Evolutionary conservation across 176 grass and related monocot species (phyloP).

Genomic region (Triticum timopheevii): DNA sequence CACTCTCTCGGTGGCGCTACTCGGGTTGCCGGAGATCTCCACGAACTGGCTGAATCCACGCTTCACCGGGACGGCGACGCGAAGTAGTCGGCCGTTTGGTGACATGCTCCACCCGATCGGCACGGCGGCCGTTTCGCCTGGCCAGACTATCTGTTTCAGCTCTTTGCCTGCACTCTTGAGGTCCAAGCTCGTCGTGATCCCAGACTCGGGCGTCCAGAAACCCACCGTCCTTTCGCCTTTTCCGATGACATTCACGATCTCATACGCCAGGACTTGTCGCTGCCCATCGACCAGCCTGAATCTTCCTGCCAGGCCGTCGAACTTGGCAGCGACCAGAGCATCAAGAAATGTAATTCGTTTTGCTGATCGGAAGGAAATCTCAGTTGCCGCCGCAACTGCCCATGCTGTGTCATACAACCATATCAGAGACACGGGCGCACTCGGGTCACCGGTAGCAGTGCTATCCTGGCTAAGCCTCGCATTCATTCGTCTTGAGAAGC

Average conservation of each 20-base stretch:
- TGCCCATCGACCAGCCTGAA: slow-evolving; percentile 62
- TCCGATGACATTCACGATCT: slow-evolving; percentile 66
- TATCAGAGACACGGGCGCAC: background rate
- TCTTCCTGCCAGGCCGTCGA: slow-evolving; percentile 57
- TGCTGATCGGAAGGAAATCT: slow-evolving; percentile 32
- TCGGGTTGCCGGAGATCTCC: background rate
- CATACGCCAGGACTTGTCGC: slow-evolving; percentile 43
- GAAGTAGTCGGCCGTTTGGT: slow-evolving; percentile 37
- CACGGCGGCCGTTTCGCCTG: background rate
- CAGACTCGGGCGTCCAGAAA: slow-evolving; percentile 52
- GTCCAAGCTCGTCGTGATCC: slow-evolving; percentile 14
- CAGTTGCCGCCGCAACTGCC: slow-evolving; percentile 39
- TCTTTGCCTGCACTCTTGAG: background rate
- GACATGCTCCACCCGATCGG: slow-evolving; percentile 66
- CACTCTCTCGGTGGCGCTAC: background rate
- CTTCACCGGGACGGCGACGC: slow-evolving; percentile 59
- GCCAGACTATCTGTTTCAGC: slow-evolving; percentile 57
- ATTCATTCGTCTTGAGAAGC: no score
- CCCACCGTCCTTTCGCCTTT: slow-evolving; percentile 48
- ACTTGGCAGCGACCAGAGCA: slow-evolving; percentile 33
- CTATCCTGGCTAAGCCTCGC: no score
- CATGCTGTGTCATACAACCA: slow-evolving; percentile 55
- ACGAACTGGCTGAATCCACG: slow-evolving; percentile 65
- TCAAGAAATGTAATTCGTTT: slow-evolving; percentile 20
- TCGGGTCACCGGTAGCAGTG: background rate